Evolutionary conservation across 2,329 filamentous ascomycete genomes (phyloP).

Genomic region (Trematosphaeria pertusa): DNA sequence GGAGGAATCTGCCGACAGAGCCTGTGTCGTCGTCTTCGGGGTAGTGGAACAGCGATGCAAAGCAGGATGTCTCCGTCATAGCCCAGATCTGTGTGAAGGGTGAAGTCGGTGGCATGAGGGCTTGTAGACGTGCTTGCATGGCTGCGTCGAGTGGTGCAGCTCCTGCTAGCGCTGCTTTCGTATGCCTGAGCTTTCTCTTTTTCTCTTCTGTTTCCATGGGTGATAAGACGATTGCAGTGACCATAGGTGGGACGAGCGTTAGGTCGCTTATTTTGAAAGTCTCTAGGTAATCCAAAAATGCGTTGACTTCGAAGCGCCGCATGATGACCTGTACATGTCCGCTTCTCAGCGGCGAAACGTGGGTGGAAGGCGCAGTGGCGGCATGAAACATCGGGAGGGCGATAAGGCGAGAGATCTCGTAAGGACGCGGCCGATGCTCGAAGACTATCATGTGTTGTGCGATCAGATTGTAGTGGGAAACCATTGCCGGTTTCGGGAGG

Average conservation of each 20-base stretch:
- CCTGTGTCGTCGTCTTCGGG: constrained; percentile 52
- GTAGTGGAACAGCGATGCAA: constrained; percentile 48
- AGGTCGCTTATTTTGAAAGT: constrained; percentile 58
- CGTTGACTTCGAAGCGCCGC: constrained; percentile 39
- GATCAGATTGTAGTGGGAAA: constrained; percentile 32
- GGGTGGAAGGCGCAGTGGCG: constrained; percentile 21
- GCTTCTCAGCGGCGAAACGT: constrained; percentile 17
- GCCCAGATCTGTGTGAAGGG: constrained; percentile 59
- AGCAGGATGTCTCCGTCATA: constrained; percentile 54
- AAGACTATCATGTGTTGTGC: constrained; percentile 62
- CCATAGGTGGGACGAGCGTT: constrained; percentile 59
- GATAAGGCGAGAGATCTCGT: constrained; percentile 31
- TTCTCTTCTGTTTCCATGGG: background rate
- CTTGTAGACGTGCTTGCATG: constrained; percentile 56
- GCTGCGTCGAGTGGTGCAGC: constrained; percentile 63
- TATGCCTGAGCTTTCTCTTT: no score
- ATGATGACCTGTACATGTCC: constrained; percentile 26
- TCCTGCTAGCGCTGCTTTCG: no score
- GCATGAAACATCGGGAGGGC: constrained; percentile 60
- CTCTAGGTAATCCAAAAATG: constrained; percentile 54
- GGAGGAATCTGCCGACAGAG: constrained; percentile 52
- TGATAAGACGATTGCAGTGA: constrained; percentile 60
- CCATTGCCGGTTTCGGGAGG: constrained; percentile 26
- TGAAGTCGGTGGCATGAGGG: constrained; percentile 49
- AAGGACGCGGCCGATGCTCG: constrained; percentile 47